Evolutionary conservation across 768 basidiomycete genomes (phyloP), one percentile per base, ranked within the genome.

Genomic region (Russula sp.): DNA sequence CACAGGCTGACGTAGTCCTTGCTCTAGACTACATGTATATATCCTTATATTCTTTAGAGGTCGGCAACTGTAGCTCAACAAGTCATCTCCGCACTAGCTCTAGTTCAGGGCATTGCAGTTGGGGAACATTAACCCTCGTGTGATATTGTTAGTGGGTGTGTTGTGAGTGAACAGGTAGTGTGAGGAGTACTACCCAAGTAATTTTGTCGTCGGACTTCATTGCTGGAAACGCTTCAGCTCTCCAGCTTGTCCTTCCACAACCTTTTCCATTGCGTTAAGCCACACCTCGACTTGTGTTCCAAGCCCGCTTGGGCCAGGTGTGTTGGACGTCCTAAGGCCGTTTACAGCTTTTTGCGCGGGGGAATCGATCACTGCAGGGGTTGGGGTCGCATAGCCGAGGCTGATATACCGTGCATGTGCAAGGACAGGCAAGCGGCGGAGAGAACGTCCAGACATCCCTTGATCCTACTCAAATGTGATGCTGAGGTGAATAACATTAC

Each of bases 381-480:
- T 25, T 22, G 38, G 25, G 14, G 53, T 46, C 7, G 45, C 38
- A 11, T 65, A 59, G 29, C 59, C 60, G 2, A 70, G 65, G 34
- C 86, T 82, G 53, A 98, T 85, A 70, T 93, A 87, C 8, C 83
- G 80, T 5, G 96, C 92, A 49, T 97, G 84, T 1, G 95, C 92
- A 20, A 98, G 82, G 49, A 98, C 93, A 3, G 97, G 97, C n/a
- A 99, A 78, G 7, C 94, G 85, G 13, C 97, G 84, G 13, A 99
- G 79, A 1, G 91, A 87, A 39, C 97, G 86, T 14, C 97, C 97
- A 16, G 95, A 97, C 79, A 98, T 84, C n/a, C 82, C 82, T 71
- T 93, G 85, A 18, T 72, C 72, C 88, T 90, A 58, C 29, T 36
- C 25, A 18, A 38, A 11, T 22, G n/a, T 52, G 25, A 22, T 42